phyloP scores from a whole-genome alignment of 306 rosid genomes.

The Citrullus colocynthis region DNA sequence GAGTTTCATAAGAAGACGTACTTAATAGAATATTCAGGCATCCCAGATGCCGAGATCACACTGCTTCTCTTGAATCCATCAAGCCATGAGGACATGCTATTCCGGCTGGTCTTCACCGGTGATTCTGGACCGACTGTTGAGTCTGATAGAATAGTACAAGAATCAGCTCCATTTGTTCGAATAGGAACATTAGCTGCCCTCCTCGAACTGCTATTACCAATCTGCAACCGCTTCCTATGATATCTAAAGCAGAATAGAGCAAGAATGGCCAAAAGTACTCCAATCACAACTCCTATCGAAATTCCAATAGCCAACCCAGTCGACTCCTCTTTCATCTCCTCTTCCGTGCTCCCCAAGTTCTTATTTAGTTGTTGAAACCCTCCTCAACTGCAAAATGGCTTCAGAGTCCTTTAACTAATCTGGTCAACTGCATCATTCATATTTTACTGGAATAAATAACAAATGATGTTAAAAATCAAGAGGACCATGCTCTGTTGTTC shows the following conservation, averaged over 20 bases:
- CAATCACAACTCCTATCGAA: constrained; percentile 96
- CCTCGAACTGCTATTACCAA: constrained; percentile 90
- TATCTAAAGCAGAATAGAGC: constrained; percentile 70
- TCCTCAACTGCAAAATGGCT: constrained; percentile 29
- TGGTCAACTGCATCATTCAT: constrained; percentile 6
- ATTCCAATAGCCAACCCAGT: constrained; percentile 76
- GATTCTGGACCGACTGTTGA: constrained; percentile 85
- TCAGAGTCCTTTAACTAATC: neutral
- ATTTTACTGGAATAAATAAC: neutral
- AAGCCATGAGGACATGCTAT: constrained; percentile 50
- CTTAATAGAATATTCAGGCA: constrained; percentile 85
- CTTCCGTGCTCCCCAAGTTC: constrained; percentile 20
- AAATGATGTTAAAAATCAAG: constrained; percentile 1
- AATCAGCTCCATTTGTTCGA: constrained; percentile 76
- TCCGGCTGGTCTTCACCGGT: constrained; percentile 59
- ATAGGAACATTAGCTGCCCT: constrained; percentile 78
- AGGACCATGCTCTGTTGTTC: neutral
- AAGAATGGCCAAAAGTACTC: constrained; percentile 66
- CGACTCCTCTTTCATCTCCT: constrained; percentile 73
- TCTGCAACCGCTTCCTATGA: constrained; percentile 74
- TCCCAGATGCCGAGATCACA: constrained; percentile 79
- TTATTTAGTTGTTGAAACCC: constrained; percentile 38
- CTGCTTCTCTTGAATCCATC: constrained; percentile 70
- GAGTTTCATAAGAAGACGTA: constrained; percentile 16
- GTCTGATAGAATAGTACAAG: constrained; percentile 65